Conservation (phyloP, 2,329 filamentous ascomycete genomes). For the Plectosphaerella sp. region DNA sequence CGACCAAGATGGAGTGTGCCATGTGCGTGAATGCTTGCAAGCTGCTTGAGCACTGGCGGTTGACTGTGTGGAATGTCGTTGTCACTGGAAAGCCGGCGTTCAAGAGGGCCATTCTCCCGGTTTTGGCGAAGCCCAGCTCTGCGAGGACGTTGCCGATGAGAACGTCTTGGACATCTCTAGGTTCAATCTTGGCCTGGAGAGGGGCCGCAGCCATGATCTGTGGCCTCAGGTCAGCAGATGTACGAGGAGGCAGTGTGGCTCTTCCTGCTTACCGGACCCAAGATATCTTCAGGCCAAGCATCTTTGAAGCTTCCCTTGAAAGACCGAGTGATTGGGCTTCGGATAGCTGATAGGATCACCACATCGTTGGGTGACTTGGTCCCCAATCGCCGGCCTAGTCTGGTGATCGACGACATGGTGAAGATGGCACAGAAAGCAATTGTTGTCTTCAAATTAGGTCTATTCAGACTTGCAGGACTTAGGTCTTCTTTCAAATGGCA, state of each 20-base stretch:
- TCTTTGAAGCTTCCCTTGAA: constrained; percentile 64
- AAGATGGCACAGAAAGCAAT: neutral
- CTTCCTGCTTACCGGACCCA: constrained; percentile 34
- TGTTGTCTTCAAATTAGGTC: too few relatives aligned
- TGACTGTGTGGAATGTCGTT: constrained; percentile 61
- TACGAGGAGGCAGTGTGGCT: too few relatives aligned
- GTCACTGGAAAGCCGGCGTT: constrained; percentile 58
- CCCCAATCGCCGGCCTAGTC: neutral
- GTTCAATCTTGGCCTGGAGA: constrained; percentile 34
- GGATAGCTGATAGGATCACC: constrained; percentile 62
- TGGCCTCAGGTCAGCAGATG: neutral
- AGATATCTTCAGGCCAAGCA: constrained; percentile 63
- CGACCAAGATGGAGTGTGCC: constrained; percentile 55
- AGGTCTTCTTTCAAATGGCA: too few relatives aligned
- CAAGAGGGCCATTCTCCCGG: constrained; percentile 62
- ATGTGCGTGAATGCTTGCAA: constrained; percentile 60
- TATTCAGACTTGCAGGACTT: too few relatives aligned
- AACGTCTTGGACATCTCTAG: constrained; percentile 52
- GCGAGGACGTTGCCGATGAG: constrained; percentile 62
- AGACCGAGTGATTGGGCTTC: constrained; percentile 61
- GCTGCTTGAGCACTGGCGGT: constrained; percentile 61
- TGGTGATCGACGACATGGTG: neutral
- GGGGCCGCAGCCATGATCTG: constrained; percentile 34
- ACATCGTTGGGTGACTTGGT: constrained; percentile 50
- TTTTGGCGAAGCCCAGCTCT: constrained; percentile 63